These are phyloP conservation scores for Huntiella savannae DNA, from an alignment of 2,329 filamentous ascomycete species.

Conservation along the genomic window DNA sequence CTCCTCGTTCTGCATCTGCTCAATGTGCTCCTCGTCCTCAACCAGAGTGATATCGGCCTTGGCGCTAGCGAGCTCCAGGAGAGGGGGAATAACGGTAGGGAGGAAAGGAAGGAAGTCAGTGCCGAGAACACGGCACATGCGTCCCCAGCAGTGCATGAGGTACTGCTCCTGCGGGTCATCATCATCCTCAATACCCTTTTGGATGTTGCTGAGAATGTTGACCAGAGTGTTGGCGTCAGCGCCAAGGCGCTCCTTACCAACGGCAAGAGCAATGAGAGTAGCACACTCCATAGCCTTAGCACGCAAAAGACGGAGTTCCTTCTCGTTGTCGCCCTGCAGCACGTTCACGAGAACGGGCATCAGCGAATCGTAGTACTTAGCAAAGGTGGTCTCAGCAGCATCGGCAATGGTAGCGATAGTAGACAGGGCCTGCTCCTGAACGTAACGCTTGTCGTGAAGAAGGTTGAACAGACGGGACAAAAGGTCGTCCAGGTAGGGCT, in stretches of 20 bases:
- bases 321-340: conserved; percentile 72
- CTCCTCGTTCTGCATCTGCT: conserved; percentile 81
- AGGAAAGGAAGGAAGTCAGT: conserved; percentile 85
- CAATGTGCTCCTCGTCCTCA: conserved; percentile 86
- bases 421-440: conserved; percentile 92
- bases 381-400: conserved; percentile 85
- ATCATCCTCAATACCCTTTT: conserved; percentile 66
- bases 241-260: conserved; percentile 82
- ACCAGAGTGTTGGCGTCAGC: conserved; percentile 74
- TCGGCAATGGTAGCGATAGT: conserved; percentile 99
- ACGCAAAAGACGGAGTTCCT: conserved; percentile 75
- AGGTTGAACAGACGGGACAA: conserved; percentile 72
- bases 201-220: conserved; percentile 70
- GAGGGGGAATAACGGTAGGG: conserved; percentile 79
- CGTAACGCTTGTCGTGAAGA: conserved; percentile 81
- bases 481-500: conserved; percentile 81
- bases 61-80: conserved; percentile 75
- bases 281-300: conserved; percentile 99
- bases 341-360: conserved; percentile 93
- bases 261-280: conserved; percentile 83
- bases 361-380: conserved; percentile 83
- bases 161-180: conserved; percentile 96
- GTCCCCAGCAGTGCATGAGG: conserved; percentile 94
- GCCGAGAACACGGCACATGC: conserved; percentile 91
- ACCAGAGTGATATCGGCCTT: conserved; percentile 95